Evolutionary conservation across 805 yeast genomes (phyloP).

Genomic region (Candida sphagnicola): DNA sequence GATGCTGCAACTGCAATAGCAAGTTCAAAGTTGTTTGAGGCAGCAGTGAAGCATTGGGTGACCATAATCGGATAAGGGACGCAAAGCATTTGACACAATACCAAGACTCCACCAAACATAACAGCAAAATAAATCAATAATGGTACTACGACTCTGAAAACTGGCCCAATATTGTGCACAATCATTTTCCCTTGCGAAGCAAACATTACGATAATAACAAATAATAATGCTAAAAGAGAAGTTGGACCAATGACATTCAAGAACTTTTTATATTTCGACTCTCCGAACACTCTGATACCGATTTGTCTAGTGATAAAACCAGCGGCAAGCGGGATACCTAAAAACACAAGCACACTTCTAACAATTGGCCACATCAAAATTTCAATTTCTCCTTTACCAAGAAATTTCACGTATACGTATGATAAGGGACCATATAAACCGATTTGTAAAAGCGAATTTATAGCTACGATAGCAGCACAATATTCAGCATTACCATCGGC

Average conservation of each 20-base stretch:
- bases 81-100: conserved; percentile 10
- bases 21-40: conserved; percentile 56
- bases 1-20: conserved; percentile 53
- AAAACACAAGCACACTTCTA: conserved; percentile 46
- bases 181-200: conserved; percentile 47
- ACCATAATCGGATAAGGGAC: conserved; percentile 8
- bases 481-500: conserved; percentile 49
- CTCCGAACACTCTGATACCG: conserved; percentile 22
- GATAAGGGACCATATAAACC: conserved; percentile 51
- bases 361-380: conserved; percentile 28
- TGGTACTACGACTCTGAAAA: conserved; percentile 49
- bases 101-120: conserved; percentile 44
- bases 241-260: conserved; percentile 44
- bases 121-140: conserved; percentile 44
- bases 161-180: conserved; percentile 45
- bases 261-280: conserved; percentile 24
- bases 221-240: conserved; percentile 49
- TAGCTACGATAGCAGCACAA: conserved; percentile 50
- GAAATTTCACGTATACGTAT: conserved; percentile 41
- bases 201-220: conserved; percentile 49
- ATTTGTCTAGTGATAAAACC: conserved; percentile 41
- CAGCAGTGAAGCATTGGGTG: conserved; percentile 55
- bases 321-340: conserved; percentile 49
- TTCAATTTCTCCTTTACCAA: conserved; percentile 19
- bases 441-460: conserved; percentile 50